Evolutionary conservation across 192 early-diverging fungal genomes (phyloP), one percentile per base, ranked within the genome.

Genomic region (Rhizophagus clarus): DNA sequence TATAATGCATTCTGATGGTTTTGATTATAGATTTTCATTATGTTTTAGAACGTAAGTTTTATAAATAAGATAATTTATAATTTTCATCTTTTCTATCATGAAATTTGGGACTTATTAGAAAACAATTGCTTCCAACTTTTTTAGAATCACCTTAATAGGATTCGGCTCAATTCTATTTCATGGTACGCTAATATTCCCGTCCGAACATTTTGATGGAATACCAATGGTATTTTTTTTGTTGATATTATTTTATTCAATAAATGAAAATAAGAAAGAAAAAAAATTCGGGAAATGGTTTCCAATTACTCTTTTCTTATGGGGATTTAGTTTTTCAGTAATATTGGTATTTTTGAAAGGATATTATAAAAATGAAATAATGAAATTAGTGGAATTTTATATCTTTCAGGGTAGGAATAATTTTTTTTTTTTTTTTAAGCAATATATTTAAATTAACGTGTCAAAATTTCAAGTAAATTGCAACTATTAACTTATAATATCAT

Each of bases 201-300:
- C 82, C 20, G 78, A 84, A 40, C 79, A 82, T 78, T 61, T 84
- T 69, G 83, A 84, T 61, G 81, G 82, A 66, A 70, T 84, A 8
- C 83, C 83, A 10, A 84, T 84, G 83, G 77, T 84, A 3, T 84
- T 82, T 56, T 79, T 74, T 63, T 61, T 84, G 29, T 42, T 82
- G 24, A 49, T 79, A 12, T 34, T 81, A n/a, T 75, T 81, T 31
- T 84, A 84, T 40, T 84, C 81, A 22, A 79, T 80, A 37, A 73
- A 77, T 61, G 83, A 84, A 47, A 72, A 84, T 26, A 76, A 77
- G 31, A 70, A 80, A 24, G 80, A 81, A 40, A 80, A 72, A 15
- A 77, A 81, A 15, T 82, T 80, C 32, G 83, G 83, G 3, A 66
- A 78, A 29, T 84, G 83, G 83, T 84, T 84, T 56, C 81, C 83